A percentile compares a stretch with the other conserved stretches of the same genome.
phyloP scores from a whole-genome alignment of 2,329 filamentous ascomycete species.

The Colletotrichum gloeosporioides region DNA sequence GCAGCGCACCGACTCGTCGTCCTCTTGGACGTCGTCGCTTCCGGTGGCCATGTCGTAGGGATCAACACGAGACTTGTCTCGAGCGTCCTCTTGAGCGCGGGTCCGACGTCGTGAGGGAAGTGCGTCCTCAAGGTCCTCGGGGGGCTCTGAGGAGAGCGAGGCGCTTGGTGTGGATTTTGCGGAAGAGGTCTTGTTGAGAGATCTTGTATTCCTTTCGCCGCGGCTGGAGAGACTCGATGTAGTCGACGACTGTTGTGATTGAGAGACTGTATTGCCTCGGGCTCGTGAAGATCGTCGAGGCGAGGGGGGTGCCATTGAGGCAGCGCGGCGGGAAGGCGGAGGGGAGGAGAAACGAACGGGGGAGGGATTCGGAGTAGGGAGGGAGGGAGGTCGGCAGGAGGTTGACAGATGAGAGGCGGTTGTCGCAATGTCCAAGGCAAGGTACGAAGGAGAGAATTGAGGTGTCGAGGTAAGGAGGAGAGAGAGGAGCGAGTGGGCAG shows the following conservation, averaged over 20 bases:
- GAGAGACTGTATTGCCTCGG: conserved; percentile 77
- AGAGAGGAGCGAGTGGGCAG: conserved; percentile 23
- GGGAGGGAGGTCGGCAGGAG: conserved; percentile 31
- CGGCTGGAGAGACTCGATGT: conserved; percentile 80
- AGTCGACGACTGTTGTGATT: conserved; percentile 78
- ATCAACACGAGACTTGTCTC: conserved; percentile 51
- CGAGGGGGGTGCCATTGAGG: conserved; percentile 66
- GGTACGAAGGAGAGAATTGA: conserved; percentile 34
- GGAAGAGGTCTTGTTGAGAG: conserved; percentile 74
- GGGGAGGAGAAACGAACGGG: conserved; percentile 1
- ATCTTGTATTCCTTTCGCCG: conserved; percentile 75
- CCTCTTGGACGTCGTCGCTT: conserved; percentile 75
- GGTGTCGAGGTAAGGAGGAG: conserved; percentile 23
- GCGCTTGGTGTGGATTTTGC: conserved; percentile 78
- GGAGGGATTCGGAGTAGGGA: conserved; percentile 33
- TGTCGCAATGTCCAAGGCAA: conserved; percentile 27
- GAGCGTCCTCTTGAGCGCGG: conserved; percentile 71
- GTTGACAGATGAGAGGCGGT: conserved; percentile 35
- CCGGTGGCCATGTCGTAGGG: conserved; percentile 63
- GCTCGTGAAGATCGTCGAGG: conserved; percentile 92
- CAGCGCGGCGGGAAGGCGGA: conserved; percentile 8
- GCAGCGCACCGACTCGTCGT: conserved; percentile 95
- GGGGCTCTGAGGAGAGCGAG: conserved; percentile 73
- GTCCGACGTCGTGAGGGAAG: conserved; percentile 79
- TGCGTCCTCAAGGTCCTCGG: conserved; percentile 72